Conservation (phyloP, 768 basidiomycete genomes). For the Rhodotorula paludigena region DNA sequence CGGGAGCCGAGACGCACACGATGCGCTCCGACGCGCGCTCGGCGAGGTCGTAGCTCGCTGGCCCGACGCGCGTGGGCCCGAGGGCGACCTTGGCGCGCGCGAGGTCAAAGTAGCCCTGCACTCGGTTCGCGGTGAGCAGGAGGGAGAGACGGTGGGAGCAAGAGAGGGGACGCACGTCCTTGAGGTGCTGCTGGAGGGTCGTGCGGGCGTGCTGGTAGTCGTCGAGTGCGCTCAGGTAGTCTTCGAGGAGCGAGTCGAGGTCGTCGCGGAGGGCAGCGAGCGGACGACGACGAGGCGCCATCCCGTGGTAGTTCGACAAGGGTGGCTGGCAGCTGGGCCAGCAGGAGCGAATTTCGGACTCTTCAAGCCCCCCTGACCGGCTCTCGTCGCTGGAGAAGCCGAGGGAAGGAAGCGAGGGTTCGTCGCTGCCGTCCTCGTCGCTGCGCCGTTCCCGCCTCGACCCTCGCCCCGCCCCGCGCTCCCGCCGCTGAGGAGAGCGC, state of each 20-base stretch:
- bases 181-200: background rate
- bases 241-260: constrained; percentile 13
- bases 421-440: too few relatives aligned
- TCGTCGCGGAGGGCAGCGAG: background rate
- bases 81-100: constrained; percentile 21
- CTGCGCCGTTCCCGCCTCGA: too few relatives aligned
- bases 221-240: constrained; percentile 15
- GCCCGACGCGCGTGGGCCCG: background rate
- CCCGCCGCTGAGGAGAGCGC: too few relatives aligned
- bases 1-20: constrained; percentile 3
- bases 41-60: constrained; percentile 1
- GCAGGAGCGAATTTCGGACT: too few relatives aligned
- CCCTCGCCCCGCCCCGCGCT: too few relatives aligned
- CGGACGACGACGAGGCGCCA: too few relatives aligned
- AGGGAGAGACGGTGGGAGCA: background rate
- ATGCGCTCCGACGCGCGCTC: background rate
- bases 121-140: background rate
- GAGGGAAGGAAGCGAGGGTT: too few relatives aligned
- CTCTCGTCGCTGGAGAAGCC: too few relatives aligned
- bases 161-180: background rate
- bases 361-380: too few relatives aligned
- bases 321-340: too few relatives aligned
- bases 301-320: too few relatives aligned
- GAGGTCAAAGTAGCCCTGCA: constrained; percentile 12
- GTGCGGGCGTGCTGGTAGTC: background rate